These are phyloP conservation scores for Kwoniella botswanensis DNA, from an alignment of 768 basidiomycete genomes.

Conservation along the genomic window DNA sequence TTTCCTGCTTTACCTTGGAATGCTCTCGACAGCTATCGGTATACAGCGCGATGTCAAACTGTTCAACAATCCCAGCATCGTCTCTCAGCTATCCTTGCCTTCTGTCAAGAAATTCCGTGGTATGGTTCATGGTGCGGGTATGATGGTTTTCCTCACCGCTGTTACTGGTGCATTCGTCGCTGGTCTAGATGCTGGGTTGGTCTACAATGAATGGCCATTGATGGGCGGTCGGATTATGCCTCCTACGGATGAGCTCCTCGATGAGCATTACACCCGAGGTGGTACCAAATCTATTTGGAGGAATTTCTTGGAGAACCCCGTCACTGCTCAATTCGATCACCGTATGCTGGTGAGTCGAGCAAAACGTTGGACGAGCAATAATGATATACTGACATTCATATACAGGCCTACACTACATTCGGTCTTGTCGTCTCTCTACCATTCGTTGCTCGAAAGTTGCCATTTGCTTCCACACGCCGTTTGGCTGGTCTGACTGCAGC, in stretches of 20 bases:
- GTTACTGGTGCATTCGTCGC: constrained; percentile 97
- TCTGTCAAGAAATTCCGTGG: constrained; percentile 67
- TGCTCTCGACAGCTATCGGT: constrained; percentile 79
- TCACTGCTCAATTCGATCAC: constrained; percentile 96
- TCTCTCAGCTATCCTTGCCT: constrained; percentile 53
- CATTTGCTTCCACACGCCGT: constrained; percentile 66
- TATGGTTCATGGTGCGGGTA: constrained; percentile 69
- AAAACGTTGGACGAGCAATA: not conserved
- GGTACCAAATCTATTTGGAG: constrained; percentile 86
- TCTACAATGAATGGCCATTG: constrained; percentile 97
- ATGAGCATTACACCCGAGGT: constrained; percentile 72
- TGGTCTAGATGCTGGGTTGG: constrained; percentile 90
- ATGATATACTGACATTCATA: not conserved
- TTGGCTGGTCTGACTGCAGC: constrained; percentile 68
- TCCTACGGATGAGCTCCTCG: constrained; percentile 79
- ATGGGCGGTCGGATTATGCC: constrained; percentile 91
- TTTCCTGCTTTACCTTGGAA: constrained; percentile 87
- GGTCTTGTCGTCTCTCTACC: constrained; percentile 69
- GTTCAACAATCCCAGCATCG: constrained; percentile 7
- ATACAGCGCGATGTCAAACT: constrained; percentile 79
- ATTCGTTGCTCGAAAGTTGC: constrained; percentile 62
- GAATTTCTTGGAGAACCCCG: constrained; percentile 95
- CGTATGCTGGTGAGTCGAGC: constrained; percentile 77
- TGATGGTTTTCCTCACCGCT: constrained; percentile 86
- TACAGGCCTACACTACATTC: constrained; percentile 85